These are phyloP conservation scores for Coprinellus aureogranulatus DNA, from an alignment of 768 basidiomycete species.

Conservation along the genomic window DNA sequence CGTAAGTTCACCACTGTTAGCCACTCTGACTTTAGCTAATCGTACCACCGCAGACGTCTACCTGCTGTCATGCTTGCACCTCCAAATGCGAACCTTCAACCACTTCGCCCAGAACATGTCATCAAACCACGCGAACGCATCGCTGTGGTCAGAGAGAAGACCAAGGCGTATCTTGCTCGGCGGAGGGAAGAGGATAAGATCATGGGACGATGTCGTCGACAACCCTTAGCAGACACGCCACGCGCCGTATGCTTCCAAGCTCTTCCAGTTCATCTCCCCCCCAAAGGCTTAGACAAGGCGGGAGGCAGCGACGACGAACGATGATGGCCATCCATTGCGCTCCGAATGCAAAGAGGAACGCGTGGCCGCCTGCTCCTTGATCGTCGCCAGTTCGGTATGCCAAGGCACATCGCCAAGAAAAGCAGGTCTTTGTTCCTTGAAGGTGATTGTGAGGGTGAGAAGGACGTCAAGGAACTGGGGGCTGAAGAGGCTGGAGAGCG, in stretches of 20 bases:
- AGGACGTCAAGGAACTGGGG: constrained; percentile 42
- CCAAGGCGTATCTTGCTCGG: constrained; percentile 57
- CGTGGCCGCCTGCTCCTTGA: constrained; percentile 79
- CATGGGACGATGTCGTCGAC: constrained; percentile 88
- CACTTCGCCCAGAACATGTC: constrained; percentile 45
- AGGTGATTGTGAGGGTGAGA: constrained; percentile 25
- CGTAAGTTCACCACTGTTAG: no score
- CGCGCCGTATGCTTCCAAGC: constrained; percentile 54
- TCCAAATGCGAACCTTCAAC: no score
- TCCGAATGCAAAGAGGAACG: constrained; percentile 78
- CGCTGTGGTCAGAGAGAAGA: constrained; percentile 54
- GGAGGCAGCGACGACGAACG: constrained; percentile 26
- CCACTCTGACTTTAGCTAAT: no score
- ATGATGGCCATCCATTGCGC: constrained; percentile 32
- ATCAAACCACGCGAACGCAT: constrained; percentile 69
- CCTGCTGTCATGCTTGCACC: constrained; percentile 56
- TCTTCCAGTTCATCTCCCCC: constrained; percentile 68
- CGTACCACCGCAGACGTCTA: constrained; percentile 35
- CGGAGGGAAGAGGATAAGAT: constrained; percentile 74
- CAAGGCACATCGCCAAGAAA: constrained; percentile 19
- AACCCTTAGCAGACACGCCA: constrained; percentile 68
- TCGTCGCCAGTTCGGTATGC: constrained; percentile 46
- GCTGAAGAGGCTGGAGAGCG: no score
- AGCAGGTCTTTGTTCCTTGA: constrained; percentile 29
- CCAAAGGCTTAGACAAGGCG: constrained; percentile 26